Evolutionary conservation across 2,329 filamentous ascomycete species (phyloP).

Genomic region (Xylariaceae sp.): DNA sequence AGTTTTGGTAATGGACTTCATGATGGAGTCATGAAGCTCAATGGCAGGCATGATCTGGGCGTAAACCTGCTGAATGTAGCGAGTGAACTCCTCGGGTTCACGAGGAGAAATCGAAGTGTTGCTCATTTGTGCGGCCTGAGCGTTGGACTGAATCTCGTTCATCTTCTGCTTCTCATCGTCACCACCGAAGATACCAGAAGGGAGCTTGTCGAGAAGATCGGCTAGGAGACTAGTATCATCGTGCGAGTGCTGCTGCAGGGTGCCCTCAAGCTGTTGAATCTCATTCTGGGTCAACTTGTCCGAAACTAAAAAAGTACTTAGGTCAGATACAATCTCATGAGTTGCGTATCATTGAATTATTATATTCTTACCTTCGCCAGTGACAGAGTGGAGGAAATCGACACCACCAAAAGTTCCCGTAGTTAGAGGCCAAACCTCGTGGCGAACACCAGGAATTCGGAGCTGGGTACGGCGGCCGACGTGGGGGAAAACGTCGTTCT

Average conservation of each 20-base stretch:
- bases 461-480: constrained; percentile 72
- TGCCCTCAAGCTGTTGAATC: constrained; percentile 81
- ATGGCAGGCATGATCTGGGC: constrained; percentile 83
- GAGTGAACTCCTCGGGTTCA: constrained; percentile 77
- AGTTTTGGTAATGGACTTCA: constrained; percentile 70
- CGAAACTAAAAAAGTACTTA: constrained; percentile 48
- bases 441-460: constrained; percentile 59
- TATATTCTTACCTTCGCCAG: constrained; percentile 49
- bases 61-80: constrained; percentile 67
- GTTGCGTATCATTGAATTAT: neutral
- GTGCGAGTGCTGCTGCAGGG: constrained; percentile 60
- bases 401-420: constrained; percentile 94
- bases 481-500: constrained; percentile 77
- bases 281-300: constrained; percentile 92
- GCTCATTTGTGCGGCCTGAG: constrained; percentile 68
- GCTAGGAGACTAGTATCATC: constrained; percentile 70
- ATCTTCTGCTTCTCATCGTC: constrained; percentile 70
- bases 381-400: constrained; percentile 87
- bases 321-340: neutral
- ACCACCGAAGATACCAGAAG: constrained; percentile 71
- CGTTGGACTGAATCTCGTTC: constrained; percentile 73
- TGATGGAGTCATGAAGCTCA: constrained; percentile 82
- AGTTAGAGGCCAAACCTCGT: constrained; percentile 70
- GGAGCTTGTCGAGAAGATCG: constrained; percentile 75
- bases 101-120: constrained; percentile 69